Conservation (phyloP, 1,284 basidiomycete species). For the Trichosporon coremiiforme region DNA sequence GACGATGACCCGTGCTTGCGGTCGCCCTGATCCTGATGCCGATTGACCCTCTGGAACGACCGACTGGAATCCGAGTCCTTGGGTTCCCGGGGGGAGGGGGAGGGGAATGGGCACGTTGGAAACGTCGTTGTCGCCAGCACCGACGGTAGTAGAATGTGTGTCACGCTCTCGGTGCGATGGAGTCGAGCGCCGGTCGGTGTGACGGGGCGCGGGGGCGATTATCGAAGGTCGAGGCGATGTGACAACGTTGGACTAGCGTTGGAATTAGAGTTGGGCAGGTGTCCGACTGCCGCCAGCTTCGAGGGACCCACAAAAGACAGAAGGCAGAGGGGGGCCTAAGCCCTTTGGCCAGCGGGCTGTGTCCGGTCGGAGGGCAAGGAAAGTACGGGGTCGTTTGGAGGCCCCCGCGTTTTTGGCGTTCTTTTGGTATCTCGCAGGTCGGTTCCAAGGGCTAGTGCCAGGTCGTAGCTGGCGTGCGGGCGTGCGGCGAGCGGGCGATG, state of each 20-base stretch:
- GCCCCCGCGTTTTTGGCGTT: slow-evolving; percentile 1
- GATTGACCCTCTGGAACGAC: slow-evolving; percentile 1
- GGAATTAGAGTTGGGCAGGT: slow-evolving; percentile 2
- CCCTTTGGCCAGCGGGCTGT: too few species aligned
- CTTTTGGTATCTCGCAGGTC: neutral
- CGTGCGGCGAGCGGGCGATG: neutral
- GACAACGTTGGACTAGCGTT: slow-evolving; percentile 3
- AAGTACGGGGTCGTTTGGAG: neutral
- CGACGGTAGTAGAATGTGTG: neutral
- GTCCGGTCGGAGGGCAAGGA: too few species aligned
- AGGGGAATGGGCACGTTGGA: too few species aligned
- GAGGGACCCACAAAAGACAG: neutral
- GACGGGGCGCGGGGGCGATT: neutral
- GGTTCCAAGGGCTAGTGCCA: neutral
- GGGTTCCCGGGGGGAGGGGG: neutral
- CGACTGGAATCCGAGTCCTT: neutral
- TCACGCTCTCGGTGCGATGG: slow-evolving; percentile 5
- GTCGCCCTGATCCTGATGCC: slow-evolving; percentile 16
- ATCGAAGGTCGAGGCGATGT: neutral
- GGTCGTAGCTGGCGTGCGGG: neutral
- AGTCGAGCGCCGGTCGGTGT: neutral
- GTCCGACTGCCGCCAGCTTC: too few species aligned
- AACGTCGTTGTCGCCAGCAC: neutral
- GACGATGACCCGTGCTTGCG: slow-evolving; percentile 15
- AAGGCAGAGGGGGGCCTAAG: too few species aligned